Evolutionary conservation across 2,329 filamentous ascomycete species (phyloP).

Genomic region (Rachicladosporium sp.): DNA sequence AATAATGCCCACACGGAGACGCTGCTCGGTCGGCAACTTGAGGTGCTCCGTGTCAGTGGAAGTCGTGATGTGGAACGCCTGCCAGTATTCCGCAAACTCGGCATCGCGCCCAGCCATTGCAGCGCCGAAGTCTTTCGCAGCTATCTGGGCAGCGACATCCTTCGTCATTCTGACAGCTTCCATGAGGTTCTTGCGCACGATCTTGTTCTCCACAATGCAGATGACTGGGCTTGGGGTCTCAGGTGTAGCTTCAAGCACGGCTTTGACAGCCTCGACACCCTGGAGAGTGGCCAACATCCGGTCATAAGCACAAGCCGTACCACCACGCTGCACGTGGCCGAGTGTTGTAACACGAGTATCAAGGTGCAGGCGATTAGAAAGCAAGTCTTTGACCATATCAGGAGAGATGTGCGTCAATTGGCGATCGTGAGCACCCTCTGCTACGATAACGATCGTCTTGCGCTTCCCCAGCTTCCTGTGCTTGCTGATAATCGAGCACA

Average conservation of each 20-base stretch:
- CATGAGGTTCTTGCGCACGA: slow-evolving; percentile 77
- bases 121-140: slow-evolving; percentile 69
- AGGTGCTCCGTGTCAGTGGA: slow-evolving; percentile 61
- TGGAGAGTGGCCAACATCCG: slow-evolving; percentile 86
- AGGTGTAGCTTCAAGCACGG: slow-evolving; percentile 77
- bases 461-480: slow-evolving; percentile 83
- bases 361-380: slow-evolving; percentile 67
- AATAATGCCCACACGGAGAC: slow-evolving; percentile 88
- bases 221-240: slow-evolving; percentile 89
- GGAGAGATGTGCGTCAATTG: slow-evolving; percentile 75
- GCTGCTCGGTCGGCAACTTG: slow-evolving; percentile 59
- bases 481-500: slow-evolving; percentile 65
- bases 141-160: slow-evolving; percentile 68
- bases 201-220: slow-evolving; percentile 95
- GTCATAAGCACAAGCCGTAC: slow-evolving; percentile 84
- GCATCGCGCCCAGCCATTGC: slow-evolving; percentile 84
- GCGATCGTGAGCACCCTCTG: slow-evolving; percentile 82
- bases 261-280: slow-evolving; percentile 85
- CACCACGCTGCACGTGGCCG: slow-evolving; percentile 94
- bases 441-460: slow-evolving; percentile 96
- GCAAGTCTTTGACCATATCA: slow-evolving; percentile 70
- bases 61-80: slow-evolving; percentile 82
- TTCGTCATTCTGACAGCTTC: slow-evolving; percentile 80
- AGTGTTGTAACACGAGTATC: slow-evolving; percentile 92
- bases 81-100: slow-evolving; percentile 87